A percentile compares a stretch with the other conserved stretches of the same genome.
Evolutionary conservation across 192 early-diverging fungal genomes (phyloP).

Genomic region (Rhizoclosmatium globosum): DNA sequence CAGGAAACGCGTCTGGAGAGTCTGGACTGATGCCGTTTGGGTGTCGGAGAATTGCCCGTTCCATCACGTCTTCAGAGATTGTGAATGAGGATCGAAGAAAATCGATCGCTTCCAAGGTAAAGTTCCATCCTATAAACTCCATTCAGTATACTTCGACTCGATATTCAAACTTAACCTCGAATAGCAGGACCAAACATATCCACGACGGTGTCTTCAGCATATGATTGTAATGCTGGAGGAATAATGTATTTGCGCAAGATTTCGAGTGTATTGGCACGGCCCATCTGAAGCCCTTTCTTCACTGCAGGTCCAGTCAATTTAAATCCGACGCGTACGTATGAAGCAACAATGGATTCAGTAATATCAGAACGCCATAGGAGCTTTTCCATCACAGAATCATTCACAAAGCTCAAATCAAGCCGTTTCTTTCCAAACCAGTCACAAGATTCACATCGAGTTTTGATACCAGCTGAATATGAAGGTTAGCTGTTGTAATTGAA

Average conservation of each 20-base stretch:
- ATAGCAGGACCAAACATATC: slow-evolving; percentile 60
- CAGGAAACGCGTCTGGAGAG: slow-evolving; percentile 44
- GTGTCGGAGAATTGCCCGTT: slow-evolving; percentile 37
- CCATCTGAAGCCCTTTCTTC: slow-evolving; percentile 56
- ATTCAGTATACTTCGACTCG: background rate
- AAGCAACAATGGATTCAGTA: slow-evolving; percentile 36
- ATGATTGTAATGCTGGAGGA: slow-evolving; percentile 27
- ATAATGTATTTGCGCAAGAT: slow-evolving; percentile 39
- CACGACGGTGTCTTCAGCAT: slow-evolving; percentile 51
- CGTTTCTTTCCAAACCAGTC: slow-evolving; percentile 41
- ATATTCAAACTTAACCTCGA: slow-evolving; percentile 30
- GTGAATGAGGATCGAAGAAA: slow-evolving; percentile 42
- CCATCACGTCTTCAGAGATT: slow-evolving; percentile 46
- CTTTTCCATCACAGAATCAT: slow-evolving; percentile 56
- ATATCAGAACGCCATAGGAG: slow-evolving; percentile 54
- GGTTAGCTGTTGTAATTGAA: background rate
- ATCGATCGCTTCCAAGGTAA: slow-evolving; percentile 47
- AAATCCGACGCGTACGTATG: slow-evolving; percentile 52
- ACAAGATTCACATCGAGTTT: slow-evolving; percentile 49
- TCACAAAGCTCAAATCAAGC: slow-evolving; percentile 45
- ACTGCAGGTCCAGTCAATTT: slow-evolving; percentile 39
- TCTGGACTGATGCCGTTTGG: slow-evolving; percentile 47
- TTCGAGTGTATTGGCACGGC: slow-evolving; percentile 40
- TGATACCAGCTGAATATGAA: slow-evolving; percentile 37
- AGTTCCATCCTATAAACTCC: slow-evolving; percentile 42